phyloP scores from a whole-genome alignment of 306 rosid genomes.

The Prunus persica region Prunus_persica_NCBIv2 NC_034016.1:22095501-22096000 shows the following conservation, averaged over 20 bases:
- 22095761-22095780: conserved; percentile 68
- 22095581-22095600: conserved; percentile 69
- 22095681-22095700: conserved; percentile 48
- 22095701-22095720: conserved; percentile 46
- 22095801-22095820: conserved; percentile 18
- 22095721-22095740: conserved; percentile 46
- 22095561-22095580: conserved; percentile 69
- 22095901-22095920: conserved; percentile 11
- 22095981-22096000: not conserved
- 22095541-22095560: conserved; percentile 72
- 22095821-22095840: conserved; percentile 42
- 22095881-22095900: not conserved
- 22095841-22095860: conserved; percentile 38
- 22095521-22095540: conserved; percentile 77
- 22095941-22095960: conserved; percentile 1
- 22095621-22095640: conserved; percentile 43
- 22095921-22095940: conserved; percentile 7
- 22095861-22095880: conserved; percentile 49
- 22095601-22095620: conserved; percentile 54
- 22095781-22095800: conserved; percentile 32
- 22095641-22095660: conserved; percentile 75
- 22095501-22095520: conserved; percentile 73
- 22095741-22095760: conserved; percentile 57
- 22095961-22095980: not conserved
- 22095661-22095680: conserved; percentile 77